A percentile compares a stretch with the other conserved stretches of the same genome.
Evolutionary conservation across 306 rosid genomes (phyloP).

Genomic region (Rubus parviflorus): DNA sequence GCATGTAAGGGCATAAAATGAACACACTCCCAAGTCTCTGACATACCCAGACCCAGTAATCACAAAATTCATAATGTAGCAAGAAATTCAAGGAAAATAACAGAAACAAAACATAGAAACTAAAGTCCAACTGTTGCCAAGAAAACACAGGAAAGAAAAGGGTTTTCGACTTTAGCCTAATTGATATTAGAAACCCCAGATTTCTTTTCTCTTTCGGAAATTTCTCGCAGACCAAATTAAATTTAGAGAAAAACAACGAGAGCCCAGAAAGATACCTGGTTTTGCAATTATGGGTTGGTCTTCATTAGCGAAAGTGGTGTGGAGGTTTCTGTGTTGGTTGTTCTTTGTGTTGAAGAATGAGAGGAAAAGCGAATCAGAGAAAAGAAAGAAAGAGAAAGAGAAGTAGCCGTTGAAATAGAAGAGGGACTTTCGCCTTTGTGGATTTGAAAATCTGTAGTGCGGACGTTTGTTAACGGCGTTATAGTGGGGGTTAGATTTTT

Average conservation of each 20-base stretch:
- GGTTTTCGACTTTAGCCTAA: background rate
- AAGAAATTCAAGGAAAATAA: background rate
- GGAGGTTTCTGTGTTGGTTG: constrained; percentile 10
- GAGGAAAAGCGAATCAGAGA: constrained; percentile 24
- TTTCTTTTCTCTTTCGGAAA: background rate
- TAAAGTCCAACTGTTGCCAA: background rate
- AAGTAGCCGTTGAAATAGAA: constrained; percentile 41
- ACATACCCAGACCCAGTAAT: background rate
- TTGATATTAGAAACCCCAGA: background rate
- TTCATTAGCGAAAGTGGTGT: constrained; percentile 23
- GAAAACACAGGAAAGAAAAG: background rate
- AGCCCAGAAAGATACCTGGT: constrained; percentile 47
- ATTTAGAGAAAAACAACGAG: constrained; percentile 1
- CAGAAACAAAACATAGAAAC: background rate
- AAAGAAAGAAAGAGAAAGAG: constrained; percentile 18
- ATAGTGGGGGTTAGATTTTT: background rate
- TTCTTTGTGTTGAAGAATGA: constrained; percentile 21
- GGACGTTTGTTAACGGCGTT: constrained; percentile 19
- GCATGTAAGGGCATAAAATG: background rate
- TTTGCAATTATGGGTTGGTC: constrained; percentile 22
- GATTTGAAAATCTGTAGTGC: constrained; percentile 20
- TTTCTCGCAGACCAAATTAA: constrained; percentile 27
- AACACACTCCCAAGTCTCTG: background rate
- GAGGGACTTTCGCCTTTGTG: constrained; percentile 4
- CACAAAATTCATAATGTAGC: background rate